Base-by-base conservation (phyloP, 805 yeast genomes). In the Torulaspora delbrueckii region DNA sequence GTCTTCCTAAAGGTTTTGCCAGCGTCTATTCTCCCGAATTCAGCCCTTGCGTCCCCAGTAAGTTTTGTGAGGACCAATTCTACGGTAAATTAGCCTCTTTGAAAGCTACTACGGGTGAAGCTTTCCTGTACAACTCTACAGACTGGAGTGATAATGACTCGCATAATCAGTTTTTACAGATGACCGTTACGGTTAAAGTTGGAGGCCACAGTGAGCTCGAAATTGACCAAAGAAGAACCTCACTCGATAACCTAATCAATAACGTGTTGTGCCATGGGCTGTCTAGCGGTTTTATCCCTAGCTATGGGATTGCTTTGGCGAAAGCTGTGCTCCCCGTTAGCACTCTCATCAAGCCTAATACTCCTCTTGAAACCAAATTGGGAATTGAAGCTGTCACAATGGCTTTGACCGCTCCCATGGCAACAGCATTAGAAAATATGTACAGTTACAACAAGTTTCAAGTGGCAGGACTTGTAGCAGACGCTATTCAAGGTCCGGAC, bases 71-170 rank as follows among this genome's bases (percentile, higher is more conserved):
- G 2, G 46, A 52, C n/a, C 43, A 51, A 28, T 64, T 52, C 39
- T 63, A 52, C 42, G 67, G 68, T 10, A 47, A 45, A 5, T 13
- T 63, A 8, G 65, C 60, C 24, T 57, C 67, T 3, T 40, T 63
- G 8, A 62, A 62, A 42, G 63, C 63, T 7, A 62, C 67, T 2
- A 58, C 59, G 10, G 63, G 60, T 7, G 67, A 64, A 40, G 57
- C 63, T 9, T 58, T 63, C 34, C 40, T 63, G 12, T 60, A 62
- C 51, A 61, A 60, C 37, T 41, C 57, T 16, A 30, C 41, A 14
- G 48, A 46, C 5, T 42, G 46, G 36, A 47, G 37, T 5, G 50
- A 44, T 5, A 48, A 46, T 23, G 47, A 30, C 5, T 14, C 38
- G 13, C 33, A 48, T 5, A 48, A 47, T 36, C 18, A 46, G 8